Evolutionary conservation across 495 filamentous ascomycete species (phyloP), one percentile per base, ranked within the genome.

Genomic region (Penicillium steckii): DNA sequence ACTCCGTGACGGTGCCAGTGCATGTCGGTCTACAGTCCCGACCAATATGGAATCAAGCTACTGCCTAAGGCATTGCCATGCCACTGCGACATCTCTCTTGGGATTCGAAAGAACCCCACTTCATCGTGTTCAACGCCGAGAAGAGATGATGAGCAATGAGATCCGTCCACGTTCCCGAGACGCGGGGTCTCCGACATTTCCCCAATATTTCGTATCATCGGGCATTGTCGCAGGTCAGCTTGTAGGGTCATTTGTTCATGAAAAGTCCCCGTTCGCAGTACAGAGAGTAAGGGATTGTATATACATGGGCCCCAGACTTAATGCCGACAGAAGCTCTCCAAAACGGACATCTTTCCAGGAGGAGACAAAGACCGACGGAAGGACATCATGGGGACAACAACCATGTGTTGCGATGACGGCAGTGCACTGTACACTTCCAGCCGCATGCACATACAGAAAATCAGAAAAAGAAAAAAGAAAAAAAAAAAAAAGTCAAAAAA

Each of bases 41-140:
- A 41, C 38, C 38, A 41, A 41, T 41, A 41, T 41, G 23, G 38
- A 41, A 41, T 41, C 38, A 41, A 41, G 18, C 38, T 38, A 38
- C 35, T 15, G 35, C 35, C 8, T 12, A 13, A 12, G 26, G n/a
- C n/a, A n/a, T n/a, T 27, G 26, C 4, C 10, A 10, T 27, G 26
- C 26, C 10, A 27, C 26, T 5, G 5, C 5, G 10, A 5, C 26
- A 27, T 27, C 26, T 27, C 26, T 27, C n/a, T n/a, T n/a, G n/a
- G n/a, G 8, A 37, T 6, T 12, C 18, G 21, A 5, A 21, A 9
- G n/a, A 1, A 21, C 38, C 21, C 38, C 38, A 41, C 38, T 41
- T 21, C 38, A 41, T 24, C 19, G 13, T 41, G 38, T 29, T 41
- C 38, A 41, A 41, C 18, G 38, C 38, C 38, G 38, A 41, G 38